These are phyloP conservation scores for Ceratobasidium papillatum DNA, from an alignment of 1,284 basidiomycete genomes.

Conservation along the genomic window DNA sequence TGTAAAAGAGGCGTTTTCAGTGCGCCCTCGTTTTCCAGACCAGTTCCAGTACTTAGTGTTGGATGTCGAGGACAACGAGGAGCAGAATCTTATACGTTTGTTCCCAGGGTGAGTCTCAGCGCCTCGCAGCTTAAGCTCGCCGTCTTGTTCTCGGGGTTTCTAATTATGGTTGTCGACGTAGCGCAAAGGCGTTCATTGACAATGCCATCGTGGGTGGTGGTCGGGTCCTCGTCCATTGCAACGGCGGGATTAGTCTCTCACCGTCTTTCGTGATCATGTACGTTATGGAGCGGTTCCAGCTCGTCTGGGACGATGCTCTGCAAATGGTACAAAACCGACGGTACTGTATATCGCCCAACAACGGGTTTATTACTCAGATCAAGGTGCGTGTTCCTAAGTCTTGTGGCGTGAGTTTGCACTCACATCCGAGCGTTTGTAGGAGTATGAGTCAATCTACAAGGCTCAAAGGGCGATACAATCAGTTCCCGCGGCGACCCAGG, in stretches of 20 bases:
- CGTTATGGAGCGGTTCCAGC: conserved; percentile 82
- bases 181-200: conserved; percentile 83
- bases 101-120: conserved; percentile 70
- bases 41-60: conserved; percentile 82
- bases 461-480: conserved; percentile 71
- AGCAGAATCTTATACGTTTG: conserved; percentile 86
- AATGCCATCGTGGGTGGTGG: conserved; percentile 72
- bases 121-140: conserved; percentile 33
- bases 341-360: conserved; percentile 89
- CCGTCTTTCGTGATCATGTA: conserved; percentile 92
- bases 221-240: conserved; percentile 88
- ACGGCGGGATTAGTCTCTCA: conserved; percentile 90
- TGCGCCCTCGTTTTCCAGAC: conserved; percentile 84
- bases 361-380: conserved; percentile 86
- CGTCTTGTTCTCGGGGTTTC: background rate
- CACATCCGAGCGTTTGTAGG: conserved; percentile 56
- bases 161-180: conserved; percentile 48
- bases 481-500: conserved; percentile 51
- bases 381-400: conserved; percentile 62
- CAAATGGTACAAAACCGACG: conserved; percentile 87
- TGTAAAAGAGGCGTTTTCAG: conserved; percentile 85
- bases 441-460: conserved; percentile 90
- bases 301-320: conserved; percentile 85
- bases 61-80: conserved; percentile 89
- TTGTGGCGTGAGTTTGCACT: background rate